Percentiles rank a stretch among this genome's conserved stretches.
phyloP scores from a whole-genome alignment of 78 protist genomes.

The Chrysochromulina tobinii region DNA sequence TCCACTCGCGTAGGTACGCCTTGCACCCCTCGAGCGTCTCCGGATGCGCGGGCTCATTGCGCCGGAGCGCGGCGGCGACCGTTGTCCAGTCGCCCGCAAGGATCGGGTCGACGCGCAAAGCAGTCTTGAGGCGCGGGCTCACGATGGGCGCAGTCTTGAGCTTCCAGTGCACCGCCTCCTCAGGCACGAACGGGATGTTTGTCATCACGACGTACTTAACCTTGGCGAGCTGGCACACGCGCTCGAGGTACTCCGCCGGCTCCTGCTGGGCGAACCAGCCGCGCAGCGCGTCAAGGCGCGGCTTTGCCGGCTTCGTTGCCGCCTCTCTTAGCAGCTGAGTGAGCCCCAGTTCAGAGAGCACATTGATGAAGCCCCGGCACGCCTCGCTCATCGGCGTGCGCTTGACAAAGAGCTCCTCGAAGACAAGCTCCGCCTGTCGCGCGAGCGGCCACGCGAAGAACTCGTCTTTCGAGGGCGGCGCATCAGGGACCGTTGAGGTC shows the following conservation, averaged over 20 bases:
- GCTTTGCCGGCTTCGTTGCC: background rate
- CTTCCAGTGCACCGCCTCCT: background rate
- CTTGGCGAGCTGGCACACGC: background rate
- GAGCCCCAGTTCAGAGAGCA: background rate
- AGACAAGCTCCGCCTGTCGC: slow-evolving; percentile 22
- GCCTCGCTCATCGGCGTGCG: slow-evolving; percentile 9
- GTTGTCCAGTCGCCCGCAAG: background rate
- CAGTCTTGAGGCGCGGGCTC: background rate
- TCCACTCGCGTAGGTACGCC: background rate
- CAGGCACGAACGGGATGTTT: slow-evolving; percentile 20
- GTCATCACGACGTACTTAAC: background rate
- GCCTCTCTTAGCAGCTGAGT: background rate
- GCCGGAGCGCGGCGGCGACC: background rate
- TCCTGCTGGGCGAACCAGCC: background rate
- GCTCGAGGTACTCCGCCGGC: background rate
- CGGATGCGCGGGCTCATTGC: background rate
- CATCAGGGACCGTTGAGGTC: background rate
- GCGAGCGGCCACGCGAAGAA: background rate
- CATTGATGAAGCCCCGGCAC: background rate
- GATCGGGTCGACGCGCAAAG: slow-evolving; percentile 22
- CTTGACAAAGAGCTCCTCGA: slow-evolving; percentile 20
- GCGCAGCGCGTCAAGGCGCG: background rate
- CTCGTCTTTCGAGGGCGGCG: background rate
- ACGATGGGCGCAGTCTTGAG: background rate
- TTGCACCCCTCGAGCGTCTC: background rate